phyloP scores from a whole-genome alignment of 179 eudicot species.

The Amaranthus tricolor region DNA sequence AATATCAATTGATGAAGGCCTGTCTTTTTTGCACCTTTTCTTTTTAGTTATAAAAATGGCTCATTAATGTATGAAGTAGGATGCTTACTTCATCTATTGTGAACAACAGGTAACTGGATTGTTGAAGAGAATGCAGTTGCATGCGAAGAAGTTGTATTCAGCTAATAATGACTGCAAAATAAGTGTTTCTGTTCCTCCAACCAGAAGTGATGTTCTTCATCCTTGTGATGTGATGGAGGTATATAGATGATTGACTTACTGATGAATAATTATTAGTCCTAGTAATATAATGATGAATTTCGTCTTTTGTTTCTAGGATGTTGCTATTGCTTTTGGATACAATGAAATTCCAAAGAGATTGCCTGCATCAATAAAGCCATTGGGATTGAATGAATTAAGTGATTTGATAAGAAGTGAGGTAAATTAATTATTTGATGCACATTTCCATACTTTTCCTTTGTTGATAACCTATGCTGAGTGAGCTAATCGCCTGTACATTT shows the following conservation, averaged over 20 bases:
- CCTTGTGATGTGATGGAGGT: slow-evolving; percentile 99
- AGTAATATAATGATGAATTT: not conserved
- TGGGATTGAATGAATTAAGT: slow-evolving; percentile 64
- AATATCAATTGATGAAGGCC: not conserved
- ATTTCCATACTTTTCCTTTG: not conserved
- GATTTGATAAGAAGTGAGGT: slow-evolving; percentile 84
- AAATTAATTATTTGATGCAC: slow-evolving; percentile 9
- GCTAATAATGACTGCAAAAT: slow-evolving; percentile 40
- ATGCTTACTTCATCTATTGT: slow-evolving; percentile 22
- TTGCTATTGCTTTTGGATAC: slow-evolving; percentile 99
- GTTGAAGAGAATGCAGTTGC: slow-evolving; percentile 86
- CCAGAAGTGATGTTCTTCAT: slow-evolving; percentile 97
- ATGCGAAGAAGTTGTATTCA: slow-evolving; percentile 46
- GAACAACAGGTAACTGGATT: slow-evolving; percentile 61
- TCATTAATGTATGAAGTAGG: not conserved
- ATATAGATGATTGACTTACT: not conserved
- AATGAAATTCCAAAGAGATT: slow-evolving; percentile 77
- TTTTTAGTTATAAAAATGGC: not conserved
- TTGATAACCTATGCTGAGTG: slow-evolving; percentile 3
- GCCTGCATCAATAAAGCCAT: slow-evolving; percentile 74
- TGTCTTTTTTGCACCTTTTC: slow-evolving; percentile 8
- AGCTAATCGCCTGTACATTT: not conserved
- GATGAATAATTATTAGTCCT: not conserved
- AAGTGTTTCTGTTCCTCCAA: slow-evolving; percentile 81
- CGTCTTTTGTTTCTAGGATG: slow-evolving; percentile 34